phyloP scores from a whole-genome alignment of 805 yeast species.

The Monosporozyma siamensis region DNA sequence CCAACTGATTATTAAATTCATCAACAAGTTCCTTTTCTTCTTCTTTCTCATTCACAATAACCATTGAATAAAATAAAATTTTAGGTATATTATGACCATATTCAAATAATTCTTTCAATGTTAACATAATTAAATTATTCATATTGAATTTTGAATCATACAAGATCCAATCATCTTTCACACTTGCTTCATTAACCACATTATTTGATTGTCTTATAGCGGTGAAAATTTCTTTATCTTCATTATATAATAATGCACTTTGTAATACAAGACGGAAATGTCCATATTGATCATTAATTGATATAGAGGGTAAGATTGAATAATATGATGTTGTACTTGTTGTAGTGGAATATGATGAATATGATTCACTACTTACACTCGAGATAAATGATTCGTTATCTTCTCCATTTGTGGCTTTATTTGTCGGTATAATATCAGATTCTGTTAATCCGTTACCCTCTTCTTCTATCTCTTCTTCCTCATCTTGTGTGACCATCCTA shows the following conservation, averaged over 20 bases:
- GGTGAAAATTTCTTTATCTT: slow-evolving; percentile 22
- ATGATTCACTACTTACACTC: slow-evolving; percentile 1
- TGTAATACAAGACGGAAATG: slow-evolving; percentile 29
- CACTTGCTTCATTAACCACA: slow-evolving; percentile 22
- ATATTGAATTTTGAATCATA: slow-evolving; percentile 34
- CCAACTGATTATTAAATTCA: not conserved
- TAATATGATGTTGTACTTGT: slow-evolving; percentile 4
- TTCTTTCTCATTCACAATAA: slow-evolving; percentile 6
- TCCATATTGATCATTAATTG: slow-evolving; percentile 22
- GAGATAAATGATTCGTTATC: slow-evolving; percentile 2
- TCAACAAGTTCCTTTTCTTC: not conserved
- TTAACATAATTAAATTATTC: slow-evolving; percentile 25
- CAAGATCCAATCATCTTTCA: slow-evolving; percentile 35
- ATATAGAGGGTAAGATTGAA: slow-evolving; percentile 27
- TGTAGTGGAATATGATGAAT: slow-evolving; percentile 3
- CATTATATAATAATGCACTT: slow-evolving; percentile 23
- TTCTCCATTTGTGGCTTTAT: not conserved
- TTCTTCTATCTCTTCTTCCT: not conserved
- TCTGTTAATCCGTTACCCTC: not conserved
- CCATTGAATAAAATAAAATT: slow-evolving; percentile 18
- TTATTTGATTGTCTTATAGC: slow-evolving; percentile 30
- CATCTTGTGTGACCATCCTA: not conserved
- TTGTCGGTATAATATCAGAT: slow-evolving; percentile 1
- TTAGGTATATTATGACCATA: slow-evolving; percentile 9
- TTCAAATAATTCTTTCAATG: slow-evolving; percentile 13